Conservation (phyloP, 805 yeast genomes). For the Wickerhamia fluorescens region DNA sequence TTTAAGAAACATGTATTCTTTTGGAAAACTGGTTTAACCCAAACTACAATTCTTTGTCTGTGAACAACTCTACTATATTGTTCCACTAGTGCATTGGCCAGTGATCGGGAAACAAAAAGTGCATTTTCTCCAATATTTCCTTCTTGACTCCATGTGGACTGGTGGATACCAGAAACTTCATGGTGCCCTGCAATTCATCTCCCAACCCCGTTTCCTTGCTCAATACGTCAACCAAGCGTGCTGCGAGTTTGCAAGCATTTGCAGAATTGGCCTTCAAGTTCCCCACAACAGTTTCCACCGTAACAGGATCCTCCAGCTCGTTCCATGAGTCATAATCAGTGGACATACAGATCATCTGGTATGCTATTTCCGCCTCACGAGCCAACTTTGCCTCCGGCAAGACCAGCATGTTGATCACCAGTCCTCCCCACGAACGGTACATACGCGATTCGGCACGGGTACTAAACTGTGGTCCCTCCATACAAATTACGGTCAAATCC, state of each 20-base stretch:
- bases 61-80: too few relatives aligned
- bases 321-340: slow-evolving; percentile 99
- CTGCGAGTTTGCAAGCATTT: slow-evolving; percentile 77
- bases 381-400: slow-evolving; percentile 97
- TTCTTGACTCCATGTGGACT: slow-evolving; percentile 63
- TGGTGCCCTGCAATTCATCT: slow-evolving; percentile 61
- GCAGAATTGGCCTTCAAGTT: slow-evolving; percentile 80
- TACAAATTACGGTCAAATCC: slow-evolving; percentile 83
- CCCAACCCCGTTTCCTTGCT: slow-evolving; percentile 58
- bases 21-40: too few relatives aligned
- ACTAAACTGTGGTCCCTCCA: slow-evolving; percentile 99
- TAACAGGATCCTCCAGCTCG: slow-evolving; percentile 89
- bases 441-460: slow-evolving; percentile 93
- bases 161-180: slow-evolving; percentile 80
- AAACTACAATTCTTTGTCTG: too few relatives aligned
- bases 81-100: slow-evolving; percentile 48
- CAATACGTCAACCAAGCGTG: slow-evolving; percentile 57
- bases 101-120: slow-evolving; percentile 85
- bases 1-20: too few relatives aligned
- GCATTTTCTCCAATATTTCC: slow-evolving; percentile 72
- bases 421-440: slow-evolving; percentile 84
- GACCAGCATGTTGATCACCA: slow-evolving; percentile 94
- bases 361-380: slow-evolving; percentile 92
- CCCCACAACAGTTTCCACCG: slow-evolving; percentile 95
- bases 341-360: slow-evolving; percentile 98